These are phyloP conservation scores for Meredithiella fracta DNA, from an alignment of 2,329 filamentous ascomycete genomes.

Conservation along the genomic window DNA sequence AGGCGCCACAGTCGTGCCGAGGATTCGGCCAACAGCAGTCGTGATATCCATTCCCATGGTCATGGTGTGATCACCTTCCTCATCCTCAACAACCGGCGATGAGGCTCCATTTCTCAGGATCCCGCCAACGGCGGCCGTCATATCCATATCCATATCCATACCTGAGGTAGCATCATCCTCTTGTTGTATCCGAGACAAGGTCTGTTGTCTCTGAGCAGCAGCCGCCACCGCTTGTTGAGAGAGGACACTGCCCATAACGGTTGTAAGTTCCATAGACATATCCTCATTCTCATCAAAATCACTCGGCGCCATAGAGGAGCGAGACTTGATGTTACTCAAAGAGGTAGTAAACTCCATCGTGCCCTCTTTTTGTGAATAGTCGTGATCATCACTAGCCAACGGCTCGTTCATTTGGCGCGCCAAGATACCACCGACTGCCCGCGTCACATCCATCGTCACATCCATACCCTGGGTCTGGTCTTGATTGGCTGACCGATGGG, in stretches of 20 bases:
- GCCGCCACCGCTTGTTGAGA: slow-evolving; percentile 13
- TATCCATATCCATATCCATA: slow-evolving; percentile 89
- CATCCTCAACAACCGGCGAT: slow-evolving; percentile 25
- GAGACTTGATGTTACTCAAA: slow-evolving; percentile 49
- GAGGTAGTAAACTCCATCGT: slow-evolving; percentile 78
- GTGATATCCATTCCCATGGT: slow-evolving; percentile 46
- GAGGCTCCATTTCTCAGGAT: slow-evolving; percentile 42
- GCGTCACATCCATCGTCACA: slow-evolving; percentile 90
- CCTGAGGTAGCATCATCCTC: slow-evolving; percentile 18
- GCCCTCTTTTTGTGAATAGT: slow-evolving; percentile 26
- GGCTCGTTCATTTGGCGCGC: slow-evolving; percentile 22
- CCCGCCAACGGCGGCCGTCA: slow-evolving; percentile 65
- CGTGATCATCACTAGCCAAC: slow-evolving; percentile 19
- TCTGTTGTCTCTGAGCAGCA: slow-evolving; percentile 19
- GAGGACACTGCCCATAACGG: slow-evolving; percentile 43
- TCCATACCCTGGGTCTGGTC: slow-evolving; percentile 53
- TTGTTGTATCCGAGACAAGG: slow-evolving; percentile 15
- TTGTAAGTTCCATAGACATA: slow-evolving; percentile 65
- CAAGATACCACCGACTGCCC: slow-evolving; percentile 64
- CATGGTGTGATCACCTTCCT: slow-evolving; percentile 20
- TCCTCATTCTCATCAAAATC: slow-evolving; percentile 41
- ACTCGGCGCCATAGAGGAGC: slow-evolving; percentile 18
- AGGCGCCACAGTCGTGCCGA: slow-evolving; percentile 21
- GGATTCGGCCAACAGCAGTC: slow-evolving; percentile 37
- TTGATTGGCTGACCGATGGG: slow-evolving; percentile 14